Evolutionary conservation across 805 yeast genomes (phyloP), one percentile per base, ranked within the genome.

Genomic region (Saccharomycopsis schoenii): DNA sequence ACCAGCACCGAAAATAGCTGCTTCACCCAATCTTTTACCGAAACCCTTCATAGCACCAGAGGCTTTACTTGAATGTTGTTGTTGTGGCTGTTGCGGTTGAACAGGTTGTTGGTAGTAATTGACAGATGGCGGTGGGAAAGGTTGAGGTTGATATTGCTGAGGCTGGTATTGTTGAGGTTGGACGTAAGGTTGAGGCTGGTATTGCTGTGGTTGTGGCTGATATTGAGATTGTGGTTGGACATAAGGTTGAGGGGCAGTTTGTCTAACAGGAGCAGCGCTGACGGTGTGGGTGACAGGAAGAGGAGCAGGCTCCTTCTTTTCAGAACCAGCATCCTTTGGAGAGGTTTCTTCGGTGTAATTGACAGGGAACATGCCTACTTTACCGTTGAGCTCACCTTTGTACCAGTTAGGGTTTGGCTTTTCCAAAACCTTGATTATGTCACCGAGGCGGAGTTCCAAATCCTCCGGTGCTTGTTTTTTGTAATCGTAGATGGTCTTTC

Each of bases 1-100:
- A 77, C 98, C 98, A 10, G 96, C 97, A 73, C 97, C 97, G 66
- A 90, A 93, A 57, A 92, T 83, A 41, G 96, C 92, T n/a, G 97
- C 96, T 66, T 90, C 84, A 62, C 96, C 97, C 62, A 92, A 75
- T 73, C 89, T 86, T 65, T 88, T 79, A 29, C 96, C 96, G 66
- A 89, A 82, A 68, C 80, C 85, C 72, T 82, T 83, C 62, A 85
- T 65, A 21, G 67, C 69, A 21, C 71, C 71, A 57, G 66, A 64
- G 14, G 66, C 64, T 17, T 70, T 70, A n/a, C 69, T 70, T 39
- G 67, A 17, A 37, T 69, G 74, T 55, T 66, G 73, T 24, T 63
- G 70, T 34, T 65, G 75, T 57, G 65, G 68, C 19, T 64, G 70
- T 37, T 65, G 74, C 52, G 4, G 41, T 6, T 42, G 50, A 55